Evolutionary conservation across 2,329 filamentous ascomycete species (phyloP), one percentile per base, ranked within the genome.

Genomic region (Calonectria pteridis): DNA sequence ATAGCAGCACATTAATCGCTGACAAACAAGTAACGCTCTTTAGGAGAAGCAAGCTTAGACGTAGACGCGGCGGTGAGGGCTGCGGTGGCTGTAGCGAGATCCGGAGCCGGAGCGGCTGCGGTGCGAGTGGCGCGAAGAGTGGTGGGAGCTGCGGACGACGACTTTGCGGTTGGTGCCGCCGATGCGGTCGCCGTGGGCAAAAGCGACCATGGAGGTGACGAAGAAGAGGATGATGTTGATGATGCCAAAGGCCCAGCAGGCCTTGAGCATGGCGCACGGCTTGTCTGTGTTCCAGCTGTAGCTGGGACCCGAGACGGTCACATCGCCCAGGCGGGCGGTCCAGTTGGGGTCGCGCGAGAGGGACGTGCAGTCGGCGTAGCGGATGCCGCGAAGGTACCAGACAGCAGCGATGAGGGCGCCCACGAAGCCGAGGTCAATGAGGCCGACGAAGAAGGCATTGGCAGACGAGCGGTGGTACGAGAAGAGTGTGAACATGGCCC

Each of bases 201-300:
- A 90, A 31, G 95, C 95, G 53, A 97, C 87, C 33, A 96, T 85
- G 66, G 91, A 90, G 4, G 95, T 97, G 81, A 93, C 87, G 83
- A 93, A 93, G 86, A 98, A 98, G 83, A 96, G 93, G 76, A 97
- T 87, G 77, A 88, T 87, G 84, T 97, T 94, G 89, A 98, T 97
- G 84, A 98, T 98, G 63, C 91, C 95, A 78, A 98, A 93, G 3
- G 95, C 96, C 85, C 95, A 98, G 77, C 89, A 90, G 1, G 96
- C 94, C 90, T 98, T 98, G 81, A 98, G 91, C 95, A 98, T 97
- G 64, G 93, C 91, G 86, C 96, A 98, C 6, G 92, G 91, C 88
- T 96, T 96, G 84, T 94, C 89, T 46, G 92, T 84, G 67, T 89
- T 84, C 50, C 92, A 81, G 51, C 88, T 84, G 72, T 91, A 88